Conservation (phyloP, 2,329 filamentous ascomycete species). For the Biscogniauxia mediterranea region DNA sequence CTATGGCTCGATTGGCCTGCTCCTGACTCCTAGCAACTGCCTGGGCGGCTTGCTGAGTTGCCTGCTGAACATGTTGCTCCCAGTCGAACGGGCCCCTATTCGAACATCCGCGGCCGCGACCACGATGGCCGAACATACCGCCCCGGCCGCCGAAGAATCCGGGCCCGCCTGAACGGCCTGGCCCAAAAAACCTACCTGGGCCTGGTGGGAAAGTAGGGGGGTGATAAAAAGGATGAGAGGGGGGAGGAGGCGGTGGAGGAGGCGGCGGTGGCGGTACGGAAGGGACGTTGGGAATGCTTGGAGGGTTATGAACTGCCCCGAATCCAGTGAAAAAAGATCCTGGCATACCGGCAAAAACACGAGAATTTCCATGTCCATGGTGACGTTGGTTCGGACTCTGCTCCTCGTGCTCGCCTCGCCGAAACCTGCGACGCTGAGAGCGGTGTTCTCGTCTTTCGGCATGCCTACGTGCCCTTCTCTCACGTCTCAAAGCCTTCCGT, state of each 20-base stretch:
- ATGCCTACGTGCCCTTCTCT: constrained; percentile 25
- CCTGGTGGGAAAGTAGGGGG: background rate
- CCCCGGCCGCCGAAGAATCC: constrained; percentile 7
- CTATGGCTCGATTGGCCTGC: background rate
- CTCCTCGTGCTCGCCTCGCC: background rate
- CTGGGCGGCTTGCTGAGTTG: background rate
- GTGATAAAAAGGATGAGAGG: no score
- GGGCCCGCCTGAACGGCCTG: background rate
- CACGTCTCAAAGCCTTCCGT: constrained; percentile 25
- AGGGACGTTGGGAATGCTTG: background rate
- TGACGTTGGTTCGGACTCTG: background rate
- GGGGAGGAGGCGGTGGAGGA: background rate
- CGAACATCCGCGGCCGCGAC: background rate
- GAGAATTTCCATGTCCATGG: background rate
- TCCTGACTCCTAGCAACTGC: background rate
- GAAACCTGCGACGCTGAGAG: constrained; percentile 1
- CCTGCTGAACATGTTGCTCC: constrained; percentile 7
- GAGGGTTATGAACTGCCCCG: background rate
- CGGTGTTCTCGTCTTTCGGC: constrained; percentile 3
- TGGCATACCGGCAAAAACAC: background rate
- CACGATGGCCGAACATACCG: constrained; percentile 4
- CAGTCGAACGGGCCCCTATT: constrained; percentile 2
- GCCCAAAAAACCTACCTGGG: background rate
- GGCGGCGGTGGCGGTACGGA: background rate
- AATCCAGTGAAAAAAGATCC: background rate